These are phyloP conservation scores for Fusarium tanahbumbuense DNA, from an alignment of 2,329 filamentous ascomycete genomes.

Conservation along the genomic window DNA sequence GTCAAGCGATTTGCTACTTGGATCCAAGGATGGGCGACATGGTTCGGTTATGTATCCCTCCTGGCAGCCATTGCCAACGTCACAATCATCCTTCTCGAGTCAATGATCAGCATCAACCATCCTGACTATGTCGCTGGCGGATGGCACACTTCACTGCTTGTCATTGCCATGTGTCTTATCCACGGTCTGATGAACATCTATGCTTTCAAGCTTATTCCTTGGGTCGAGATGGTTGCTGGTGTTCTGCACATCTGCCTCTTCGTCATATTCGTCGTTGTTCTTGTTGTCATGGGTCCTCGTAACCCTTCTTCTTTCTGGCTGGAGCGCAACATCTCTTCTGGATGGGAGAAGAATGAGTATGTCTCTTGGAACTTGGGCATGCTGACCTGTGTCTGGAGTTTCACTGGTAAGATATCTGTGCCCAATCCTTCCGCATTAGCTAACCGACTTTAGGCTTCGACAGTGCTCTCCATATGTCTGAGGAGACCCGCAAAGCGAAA, in stretches of 20 bases:
- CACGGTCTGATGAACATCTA: conserved; percentile 41
- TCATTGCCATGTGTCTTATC: conserved; percentile 43
- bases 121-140: conserved; percentile 38
- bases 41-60: conserved; percentile 43
- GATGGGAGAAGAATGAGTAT: conserved; percentile 41
- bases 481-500: conserved; percentile 43
- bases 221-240: conserved; percentile 42
- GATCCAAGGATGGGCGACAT: conserved; percentile 44
- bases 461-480: conserved; percentile 45
- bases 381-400: conserved; percentile 45
- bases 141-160: conserved; percentile 42
- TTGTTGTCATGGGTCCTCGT: conserved; percentile 41
- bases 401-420: conserved; percentile 27
- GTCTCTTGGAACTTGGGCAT: conserved; percentile 44
- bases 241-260: conserved; percentile 42
- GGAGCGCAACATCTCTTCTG: conserved; percentile 34
- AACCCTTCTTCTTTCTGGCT: conserved; percentile 42
- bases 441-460: conserved; percentile 35
- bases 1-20: conserved; percentile 43
- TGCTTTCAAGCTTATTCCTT: conserved; percentile 40
- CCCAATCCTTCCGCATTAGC: fast-evolving
- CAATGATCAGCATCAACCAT: conserved; percentile 43
- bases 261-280: conserved; percentile 42
- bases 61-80: conserved; percentile 44
- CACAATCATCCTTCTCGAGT: conserved; percentile 45